Base-by-base conservation (phyloP, 2,329 filamentous ascomycete genomes). In the Colletotrichum orchidophilum region DNA sequence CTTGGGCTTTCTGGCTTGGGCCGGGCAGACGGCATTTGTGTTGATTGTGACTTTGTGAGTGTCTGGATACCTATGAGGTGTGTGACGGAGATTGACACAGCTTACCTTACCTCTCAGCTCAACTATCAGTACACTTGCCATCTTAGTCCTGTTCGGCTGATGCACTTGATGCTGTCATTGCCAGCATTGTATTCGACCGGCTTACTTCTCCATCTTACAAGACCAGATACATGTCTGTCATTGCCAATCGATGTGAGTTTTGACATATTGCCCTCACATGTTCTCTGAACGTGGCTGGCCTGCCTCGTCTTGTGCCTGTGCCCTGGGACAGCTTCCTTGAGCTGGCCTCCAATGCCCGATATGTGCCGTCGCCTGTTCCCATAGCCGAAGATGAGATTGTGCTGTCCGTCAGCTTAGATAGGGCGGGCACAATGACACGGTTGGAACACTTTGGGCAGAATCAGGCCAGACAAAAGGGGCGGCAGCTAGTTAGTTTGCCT, bases 381-480 rank as follows among this genome's bases (percentile, higher is more conserved):
- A 54, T 54, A 59, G 53, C 64, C 58, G 58, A 59, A 67, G 58
- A 63, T 58, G 64, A 54, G 58, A 68, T 29, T 71, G 49, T 39
- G 39, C 33, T 46, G 46, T 39, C 12, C 5, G 49, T 52, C 59
- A 21, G 11, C 27, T 35, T 52, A 35, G 31, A 26, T 46, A 46
- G 35, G 6, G 8, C 18, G 39, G 39, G 39, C 39, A 29, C 26
- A 35, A 42, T 21, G 21, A 46, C 27, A 50, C 58, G 12, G 59
- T 27, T n/a, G 39, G 39, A 46, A 53, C 46, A 39, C 21, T 8
- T 49, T 26, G 15, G 27, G 39, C 58, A 24, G 12, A 26, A 13
- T n/a, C 33, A 24, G 15, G 55, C 35, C 21, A 66, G 62, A 54
- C 46, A 50, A 42, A 61, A 31, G 26, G 29, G 63, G 52, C 66